These are phyloP conservation scores for Hymenoscyphus salicellus DNA, from an alignment of 2,329 filamentous ascomycete genomes.

Conservation along the genomic window DNA sequence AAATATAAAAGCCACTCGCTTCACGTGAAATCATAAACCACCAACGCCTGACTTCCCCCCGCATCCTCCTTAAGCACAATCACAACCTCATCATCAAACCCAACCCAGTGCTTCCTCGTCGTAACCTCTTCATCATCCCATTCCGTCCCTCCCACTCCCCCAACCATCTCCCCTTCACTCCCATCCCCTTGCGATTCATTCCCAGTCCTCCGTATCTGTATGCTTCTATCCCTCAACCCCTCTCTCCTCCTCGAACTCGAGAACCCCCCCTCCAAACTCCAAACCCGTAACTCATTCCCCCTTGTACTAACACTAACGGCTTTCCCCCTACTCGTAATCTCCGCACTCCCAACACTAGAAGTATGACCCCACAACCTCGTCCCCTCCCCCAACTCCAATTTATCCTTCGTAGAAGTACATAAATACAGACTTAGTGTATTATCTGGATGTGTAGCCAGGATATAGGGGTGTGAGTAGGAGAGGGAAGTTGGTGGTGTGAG, in stretches of 20 bases:
- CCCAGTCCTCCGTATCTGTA: constrained; percentile 30
- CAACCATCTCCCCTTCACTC: too few relatives aligned
- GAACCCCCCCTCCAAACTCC: constrained; percentile 64
- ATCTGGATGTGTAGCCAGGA: constrained; percentile 65
- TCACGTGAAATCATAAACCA: constrained; percentile 68
- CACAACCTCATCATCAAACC: constrained; percentile 71
- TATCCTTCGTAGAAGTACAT: constrained; percentile 57
- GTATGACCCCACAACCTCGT: constrained; percentile 70
- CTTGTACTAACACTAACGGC: constrained; percentile 64
- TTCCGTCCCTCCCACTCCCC: not conserved
- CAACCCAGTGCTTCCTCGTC: constrained; percentile 52
- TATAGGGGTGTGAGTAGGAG: constrained; percentile 61
- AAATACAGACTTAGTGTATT: constrained; percentile 70
- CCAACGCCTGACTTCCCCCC: constrained; percentile 56
- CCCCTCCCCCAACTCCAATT: constrained; percentile 57
- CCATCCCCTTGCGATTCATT: not conserved
- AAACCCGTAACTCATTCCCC: constrained; percentile 60
- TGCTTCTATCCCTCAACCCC: constrained; percentile 48
- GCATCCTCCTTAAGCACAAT: constrained; percentile 61
- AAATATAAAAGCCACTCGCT: too few relatives aligned
- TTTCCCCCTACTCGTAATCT: constrained; percentile 67
- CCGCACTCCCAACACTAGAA: constrained; percentile 63
- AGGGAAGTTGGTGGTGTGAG: constrained; percentile 29
- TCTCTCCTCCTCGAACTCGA: constrained; percentile 22
- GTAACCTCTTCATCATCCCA: constrained; percentile 4